A percentile compares a stretch with the other conserved stretches of the same genome.
Evolutionary conservation across 768 basidiomycete genomes (phyloP).

Genomic region (Lanmaoa pseudosensibilis): DNA sequence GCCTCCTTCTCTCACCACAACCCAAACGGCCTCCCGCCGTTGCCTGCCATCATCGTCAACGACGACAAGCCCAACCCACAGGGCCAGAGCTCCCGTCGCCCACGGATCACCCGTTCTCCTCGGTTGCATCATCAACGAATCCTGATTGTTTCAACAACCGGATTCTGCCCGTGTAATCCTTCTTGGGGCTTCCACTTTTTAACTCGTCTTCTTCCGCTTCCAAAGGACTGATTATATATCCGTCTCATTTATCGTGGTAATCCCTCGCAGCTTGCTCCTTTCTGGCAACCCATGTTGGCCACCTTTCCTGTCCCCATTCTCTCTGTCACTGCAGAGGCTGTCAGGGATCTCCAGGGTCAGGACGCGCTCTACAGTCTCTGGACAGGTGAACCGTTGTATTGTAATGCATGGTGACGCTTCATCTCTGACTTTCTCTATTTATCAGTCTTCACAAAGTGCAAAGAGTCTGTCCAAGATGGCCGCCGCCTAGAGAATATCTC

Average conservation of each 20-base stretch:
- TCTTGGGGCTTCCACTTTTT: slow-evolving; percentile 13
- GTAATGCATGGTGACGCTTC: background rate
- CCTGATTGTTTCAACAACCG: slow-evolving; percentile 27
- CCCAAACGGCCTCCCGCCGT: slow-evolving; percentile 12
- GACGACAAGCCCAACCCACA: slow-evolving; percentile 5
- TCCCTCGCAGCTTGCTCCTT: slow-evolving; percentile 7
- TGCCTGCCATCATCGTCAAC: slow-evolving; percentile 4
- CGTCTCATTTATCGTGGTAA: slow-evolving; percentile 10
- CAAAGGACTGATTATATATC: slow-evolving; percentile 22
- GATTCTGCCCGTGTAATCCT: slow-evolving; percentile 18
- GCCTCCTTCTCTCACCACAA: slow-evolving; percentile 23
- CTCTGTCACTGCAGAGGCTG: slow-evolving; percentile 60
- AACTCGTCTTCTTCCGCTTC: slow-evolving; percentile 14
- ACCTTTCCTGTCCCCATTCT: slow-evolving; percentile 66
- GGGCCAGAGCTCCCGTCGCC: background rate
- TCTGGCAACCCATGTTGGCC: slow-evolving; percentile 41
- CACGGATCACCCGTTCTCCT: slow-evolving; percentile 25
- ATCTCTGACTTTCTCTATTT: slow-evolving; percentile 9
- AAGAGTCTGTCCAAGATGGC: slow-evolving; percentile 77
- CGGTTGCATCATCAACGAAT: slow-evolving; percentile 28
- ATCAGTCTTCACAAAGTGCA: slow-evolving; percentile 83
- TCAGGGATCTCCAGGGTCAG: slow-evolving; percentile 65
- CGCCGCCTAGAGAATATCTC: slow-evolving; percentile 81
- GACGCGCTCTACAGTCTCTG: slow-evolving; percentile 68
- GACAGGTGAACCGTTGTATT: slow-evolving; percentile 47